Base-by-base conservation (phyloP, 106 monocot genomes). In the Acorus calamus region DNA sequence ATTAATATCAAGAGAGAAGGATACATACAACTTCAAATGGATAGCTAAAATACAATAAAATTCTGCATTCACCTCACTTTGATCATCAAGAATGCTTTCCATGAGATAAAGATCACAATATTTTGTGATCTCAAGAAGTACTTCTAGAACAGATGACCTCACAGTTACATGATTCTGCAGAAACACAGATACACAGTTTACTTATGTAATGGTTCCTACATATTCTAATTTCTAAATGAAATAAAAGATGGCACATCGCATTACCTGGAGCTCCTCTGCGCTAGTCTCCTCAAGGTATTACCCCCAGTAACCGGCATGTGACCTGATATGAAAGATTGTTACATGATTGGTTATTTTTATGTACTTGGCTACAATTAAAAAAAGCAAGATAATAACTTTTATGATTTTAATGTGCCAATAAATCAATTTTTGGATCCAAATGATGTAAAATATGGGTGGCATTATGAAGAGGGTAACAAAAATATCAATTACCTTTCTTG, bases 61-160 rank as follows among this genome's bases (percentile, higher is more conserved):
- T 28, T 4, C 44, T 51, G 3, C 50, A 79, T 71, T 44, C 63
- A 81, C 85, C 81, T 54, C 85, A 72, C 81, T 78, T 72, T 75
- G 77, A 76, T 85, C 85, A 62, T 85, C 85, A 58, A 85, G 64
- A 75, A 81, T 66, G 59, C 75, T 77, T 66, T 85, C 85, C 85
- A 85, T 85, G 53, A 85, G 78, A 81, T 85, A 85, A 50, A 85
- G 72, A 69, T 85, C 81, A 57, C 85, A 85, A 59, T 78, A 81
- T 47, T 85, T 81, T 53, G 81, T 48, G 10, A 85, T 78, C 67
- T 85, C 81, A 49, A 75, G 60, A 4, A 85, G 81, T 50, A 85
- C 71, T 61, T 85, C 85, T 52, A 71, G 67, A 46, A 74, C 85
- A 53, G 77, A 71, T 51, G 85, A 74, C 57, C 71, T 85, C 51